Evolutionary conservation across 2,329 filamentous ascomycete genomes (phyloP), one percentile per base, ranked within the genome.

Genomic region (Fusarium humuli): DNA sequence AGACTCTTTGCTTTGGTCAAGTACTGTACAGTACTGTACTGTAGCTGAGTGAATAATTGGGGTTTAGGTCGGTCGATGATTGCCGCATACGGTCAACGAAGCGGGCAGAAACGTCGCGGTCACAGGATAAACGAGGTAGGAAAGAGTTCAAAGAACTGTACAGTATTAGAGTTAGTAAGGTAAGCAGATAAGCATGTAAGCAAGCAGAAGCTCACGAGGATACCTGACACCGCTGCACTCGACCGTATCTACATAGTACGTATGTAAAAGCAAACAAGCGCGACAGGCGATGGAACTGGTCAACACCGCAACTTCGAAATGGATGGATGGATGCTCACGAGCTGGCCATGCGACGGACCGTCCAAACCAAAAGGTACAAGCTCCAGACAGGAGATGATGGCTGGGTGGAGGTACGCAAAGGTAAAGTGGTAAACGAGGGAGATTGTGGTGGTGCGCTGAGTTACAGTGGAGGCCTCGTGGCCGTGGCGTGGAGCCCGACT

Each of bases 281-380:
- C 73, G 73, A 68, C 70, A 75, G 60, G 71, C 73, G 73, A 73
- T 37, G 71, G 73, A 73, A 60, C 61, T 61, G 44, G 47, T 61
- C 73, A 70, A 73, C 69, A 75, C 71, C 71, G 73, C 65, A 74
- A 74, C 54, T 75, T 65, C 12, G 48, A 46, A 49, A 45, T 44
- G 54, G 41, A 47, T 50, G 47, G 56, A 65, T 50, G 65, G 61
- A 50, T 55, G 60, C 46, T 60, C 48, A 59, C 57, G 61, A 71
- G 60, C 48, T 54, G 53, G 64, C 68, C 60, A 67, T 62, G 70
- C 72, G 54, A 48, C 57, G 45, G 41, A 40, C 45, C 57, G 37
- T 37, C 37, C 45, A 63, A 62, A 67, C 57, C 45, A 67, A 62
- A 67, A 44, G 40, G 56, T 57, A 67, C 65, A 67, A 67, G 65